Evolutionary conservation across 1,139 yeast species (phyloP).

Genomic region (Geotrichum histeridarum): DNA sequence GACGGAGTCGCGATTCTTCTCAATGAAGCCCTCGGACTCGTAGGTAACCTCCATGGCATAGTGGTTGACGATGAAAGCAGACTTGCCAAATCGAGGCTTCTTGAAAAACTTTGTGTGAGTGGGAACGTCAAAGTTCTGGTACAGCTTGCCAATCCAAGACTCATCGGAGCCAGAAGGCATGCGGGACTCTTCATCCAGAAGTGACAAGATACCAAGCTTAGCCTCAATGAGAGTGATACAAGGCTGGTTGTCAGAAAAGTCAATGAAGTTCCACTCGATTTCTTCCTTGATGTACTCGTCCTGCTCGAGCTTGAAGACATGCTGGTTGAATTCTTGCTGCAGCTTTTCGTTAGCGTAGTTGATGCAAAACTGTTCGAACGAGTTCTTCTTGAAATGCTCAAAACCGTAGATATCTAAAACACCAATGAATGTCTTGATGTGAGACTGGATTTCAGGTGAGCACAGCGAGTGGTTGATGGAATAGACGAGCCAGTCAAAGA

Average conservation of each 20-base stretch:
- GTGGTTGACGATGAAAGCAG: conserved; percentile 85
- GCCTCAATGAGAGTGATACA: conserved; percentile 91
- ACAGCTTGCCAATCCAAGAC: conserved; percentile 86
- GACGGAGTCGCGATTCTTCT: conserved; percentile 94
- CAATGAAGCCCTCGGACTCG: conserved; percentile 91
- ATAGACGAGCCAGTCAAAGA: conserved; percentile 92
- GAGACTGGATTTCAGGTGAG: conserved; percentile 53
- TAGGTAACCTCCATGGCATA: conserved; percentile 93
- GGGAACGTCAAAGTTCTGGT: conserved; percentile 74
- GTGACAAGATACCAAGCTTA: conserved; percentile 77
- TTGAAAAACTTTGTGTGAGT: conserved; percentile 78
- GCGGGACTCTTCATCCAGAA: conserved; percentile 92
- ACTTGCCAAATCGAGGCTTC: conserved; percentile 91
- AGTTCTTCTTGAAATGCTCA: conserved; percentile 89
- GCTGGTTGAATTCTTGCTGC: conserved; percentile 96
- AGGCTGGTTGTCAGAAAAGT: conserved; percentile 94
- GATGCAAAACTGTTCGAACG: conserved; percentile 96
- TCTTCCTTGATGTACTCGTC: conserved; percentile 90
- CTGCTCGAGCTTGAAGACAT: conserved; percentile 93
- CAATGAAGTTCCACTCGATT: conserved; percentile 95
- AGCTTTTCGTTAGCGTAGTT: conserved; percentile 96
- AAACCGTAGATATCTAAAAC: conserved; percentile 96
- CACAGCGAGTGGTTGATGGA: conserved; percentile 78
- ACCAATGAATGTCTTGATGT: conserved; percentile 77
- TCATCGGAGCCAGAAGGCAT: conserved; percentile 92